Evolutionary conservation across 2,329 filamentous ascomycete genomes (phyloP).

Genomic region (Trichoderma hamatum): DNA sequence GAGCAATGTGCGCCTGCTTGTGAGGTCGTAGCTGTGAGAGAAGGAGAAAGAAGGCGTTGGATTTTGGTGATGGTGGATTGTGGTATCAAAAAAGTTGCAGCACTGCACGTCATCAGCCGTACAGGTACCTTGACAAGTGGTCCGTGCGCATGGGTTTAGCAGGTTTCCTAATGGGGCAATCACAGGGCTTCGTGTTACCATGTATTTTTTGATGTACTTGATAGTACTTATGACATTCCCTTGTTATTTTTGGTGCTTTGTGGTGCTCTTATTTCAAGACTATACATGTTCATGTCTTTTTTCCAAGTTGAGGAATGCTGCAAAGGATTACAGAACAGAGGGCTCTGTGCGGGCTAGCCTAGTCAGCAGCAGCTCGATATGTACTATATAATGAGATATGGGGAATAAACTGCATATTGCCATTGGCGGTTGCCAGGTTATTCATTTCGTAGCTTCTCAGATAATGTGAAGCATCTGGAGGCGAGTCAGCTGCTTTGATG

Average conservation of each 20-base stretch:
- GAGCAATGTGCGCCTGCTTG: neutral
- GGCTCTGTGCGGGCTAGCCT: neutral
- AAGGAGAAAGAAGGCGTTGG: neutral
- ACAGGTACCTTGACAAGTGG: neutral
- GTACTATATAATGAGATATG: neutral
- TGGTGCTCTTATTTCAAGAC: too few relatives aligned
- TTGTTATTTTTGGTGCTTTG: neutral
- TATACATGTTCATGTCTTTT: neutral
- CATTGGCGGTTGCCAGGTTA: neutral
- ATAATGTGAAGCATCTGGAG: neutral
- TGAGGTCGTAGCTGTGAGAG: neutral
- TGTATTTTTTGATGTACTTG: neutral
- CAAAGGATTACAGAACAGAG: neutral
- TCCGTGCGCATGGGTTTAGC: neutral
- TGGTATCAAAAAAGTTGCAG: slow-evolving; percentile 16
- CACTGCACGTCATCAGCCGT: slow-evolving; percentile 16
- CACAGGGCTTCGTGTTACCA: neutral
- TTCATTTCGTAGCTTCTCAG: neutral
- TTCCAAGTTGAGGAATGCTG: neutral
- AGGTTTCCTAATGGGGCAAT: slow-evolving; percentile 16
- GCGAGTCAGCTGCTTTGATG: neutral
- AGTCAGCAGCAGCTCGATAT: neutral
- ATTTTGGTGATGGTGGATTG: slow-evolving; percentile 26
- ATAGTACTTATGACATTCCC: too few relatives aligned
- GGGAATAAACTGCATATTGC: neutral